These are phyloP conservation scores for Calocera cornea DNA, from an alignment of 768 basidiomycete species.

Conservation along the genomic window DNA sequence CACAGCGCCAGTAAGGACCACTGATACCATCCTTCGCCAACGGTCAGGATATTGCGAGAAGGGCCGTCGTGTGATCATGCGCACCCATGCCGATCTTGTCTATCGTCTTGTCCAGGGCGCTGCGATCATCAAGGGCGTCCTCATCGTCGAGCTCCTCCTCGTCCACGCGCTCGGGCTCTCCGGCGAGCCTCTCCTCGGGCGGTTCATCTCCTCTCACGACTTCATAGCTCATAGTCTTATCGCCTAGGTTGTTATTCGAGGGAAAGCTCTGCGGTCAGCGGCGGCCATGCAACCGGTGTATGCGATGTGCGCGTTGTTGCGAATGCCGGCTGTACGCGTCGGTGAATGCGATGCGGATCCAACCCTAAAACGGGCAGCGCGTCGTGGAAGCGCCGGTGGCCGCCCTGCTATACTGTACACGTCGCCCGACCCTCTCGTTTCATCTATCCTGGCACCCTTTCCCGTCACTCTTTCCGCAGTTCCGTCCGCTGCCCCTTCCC, in stretches of 20 bases:
- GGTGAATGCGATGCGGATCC: neutral
- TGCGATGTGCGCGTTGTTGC: neutral
- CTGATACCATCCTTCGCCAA: slow-evolving; percentile 50
- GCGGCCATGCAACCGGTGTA: neutral
- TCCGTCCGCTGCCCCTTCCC: neutral
- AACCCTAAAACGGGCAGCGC: neutral
- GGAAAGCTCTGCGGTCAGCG: neutral
- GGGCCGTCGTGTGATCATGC: slow-evolving; percentile 13
- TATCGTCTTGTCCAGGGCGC: slow-evolving; percentile 66
- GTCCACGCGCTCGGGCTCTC: slow-evolving; percentile 1
- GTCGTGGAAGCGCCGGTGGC: neutral
- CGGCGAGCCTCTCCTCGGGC: neutral
- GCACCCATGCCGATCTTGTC: slow-evolving; percentile 80
- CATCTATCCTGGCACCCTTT: slow-evolving; percentile 1
- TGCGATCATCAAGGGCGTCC: slow-evolving; percentile 16
- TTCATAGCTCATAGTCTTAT: slow-evolving; percentile 4
- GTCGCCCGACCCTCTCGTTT: neutral
- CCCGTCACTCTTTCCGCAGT: neutral
- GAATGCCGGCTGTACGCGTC: neutral
- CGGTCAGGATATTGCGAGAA: neutral
- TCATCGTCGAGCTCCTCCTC: slow-evolving; percentile 20
- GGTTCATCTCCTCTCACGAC: neutral
- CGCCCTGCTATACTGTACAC: neutral
- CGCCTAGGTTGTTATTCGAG: neutral
- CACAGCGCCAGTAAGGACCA: slow-evolving; percentile 72